Conservation (phyloP, 768 basidiomycete species). For the Tricholoma sp. region DNA sequence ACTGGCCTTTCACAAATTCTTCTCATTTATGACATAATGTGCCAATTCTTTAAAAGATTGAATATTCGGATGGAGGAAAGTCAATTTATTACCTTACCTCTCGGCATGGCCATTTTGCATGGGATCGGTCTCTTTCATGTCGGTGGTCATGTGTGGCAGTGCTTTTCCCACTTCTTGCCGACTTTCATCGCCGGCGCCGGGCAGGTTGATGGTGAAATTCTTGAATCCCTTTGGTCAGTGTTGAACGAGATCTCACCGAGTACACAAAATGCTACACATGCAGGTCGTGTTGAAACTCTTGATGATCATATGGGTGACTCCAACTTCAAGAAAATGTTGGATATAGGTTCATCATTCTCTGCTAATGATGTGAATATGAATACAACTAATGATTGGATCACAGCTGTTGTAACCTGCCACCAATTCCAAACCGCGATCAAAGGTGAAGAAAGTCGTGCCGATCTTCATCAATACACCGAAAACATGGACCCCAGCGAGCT, state of each 20-base stretch:
- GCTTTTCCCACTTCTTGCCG: slow-evolving; percentile 18
- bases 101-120: not conserved
- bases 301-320: slow-evolving; percentile 19
- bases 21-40: not conserved
- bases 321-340: slow-evolving; percentile 20
- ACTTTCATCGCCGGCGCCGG: slow-evolving; percentile 14
- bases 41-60: not conserved
- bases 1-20: not conserved
- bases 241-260: slow-evolving; percentile 8
- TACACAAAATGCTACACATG: slow-evolving; percentile 6
- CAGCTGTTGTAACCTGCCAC: too few species aligned
- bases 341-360: slow-evolving; percentile 7
- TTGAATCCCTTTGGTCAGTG: slow-evolving; percentile 15
- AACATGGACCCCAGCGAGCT: too few species aligned
- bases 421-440: too few species aligned
- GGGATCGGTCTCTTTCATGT: not conserved
- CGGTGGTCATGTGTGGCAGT: slow-evolving; percentile 6
- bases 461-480: too few species aligned
- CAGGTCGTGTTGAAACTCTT: slow-evolving; percentile 12
- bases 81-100: not conserved
- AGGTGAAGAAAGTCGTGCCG: too few species aligned
- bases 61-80: not conserved
- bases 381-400: too few species aligned
- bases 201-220: slow-evolving; percentile 10
- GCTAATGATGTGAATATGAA: too few species aligned